Base-by-base conservation (phyloP, 1,284 basidiomycete genomes). In the Apiotrichum gracile region DNA sequence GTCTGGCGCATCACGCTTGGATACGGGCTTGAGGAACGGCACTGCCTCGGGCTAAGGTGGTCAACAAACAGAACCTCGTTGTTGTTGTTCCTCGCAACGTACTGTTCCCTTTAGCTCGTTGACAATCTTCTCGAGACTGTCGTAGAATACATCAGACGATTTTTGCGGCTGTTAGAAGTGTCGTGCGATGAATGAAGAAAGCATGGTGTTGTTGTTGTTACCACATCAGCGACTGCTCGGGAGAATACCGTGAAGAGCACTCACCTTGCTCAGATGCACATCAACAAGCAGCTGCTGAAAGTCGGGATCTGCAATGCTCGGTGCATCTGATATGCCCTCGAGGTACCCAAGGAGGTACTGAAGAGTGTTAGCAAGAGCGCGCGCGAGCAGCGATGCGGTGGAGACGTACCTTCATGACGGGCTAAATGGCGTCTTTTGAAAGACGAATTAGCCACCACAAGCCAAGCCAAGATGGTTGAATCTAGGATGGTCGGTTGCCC, bases 21-120 rank as follows among this genome's bases (percentile, higher is more conserved):
- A 82, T 1, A 96, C 92, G 6, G 88, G 90, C 72, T 87, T 91
- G 58, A 91, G 79, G 69, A 96, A 96, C 5, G 90, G 85, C 64
- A 87, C 84, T 14, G 90, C 86, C 74, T 93, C 90, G 61, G 83
- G 86, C 77, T 91, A 85, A 10, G 46, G 24, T 47, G 27, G 31
- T 13, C 14, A 46, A 42, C 31, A 33, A 35, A 8, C 31, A 37
- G 5, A 17, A 27, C 14, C 33, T 5, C 17, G 37, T 10, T 38
- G 17, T 38, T 38, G 17, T 35, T 35, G 14, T 13, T 3, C 34
- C 7, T 35, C 4, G 19, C 17, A 9, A 80, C 83, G 64, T 67
- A 89, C 87, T 73, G 86, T 82, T 33, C 85, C 85, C 66, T 85
- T 84, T 56, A 97, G 80, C 78, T 97, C 92, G 46, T 78, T 77